Conservation (phyloP, 2,329 filamentous ascomycete species). For the Lecanicillium sp. region DNA sequence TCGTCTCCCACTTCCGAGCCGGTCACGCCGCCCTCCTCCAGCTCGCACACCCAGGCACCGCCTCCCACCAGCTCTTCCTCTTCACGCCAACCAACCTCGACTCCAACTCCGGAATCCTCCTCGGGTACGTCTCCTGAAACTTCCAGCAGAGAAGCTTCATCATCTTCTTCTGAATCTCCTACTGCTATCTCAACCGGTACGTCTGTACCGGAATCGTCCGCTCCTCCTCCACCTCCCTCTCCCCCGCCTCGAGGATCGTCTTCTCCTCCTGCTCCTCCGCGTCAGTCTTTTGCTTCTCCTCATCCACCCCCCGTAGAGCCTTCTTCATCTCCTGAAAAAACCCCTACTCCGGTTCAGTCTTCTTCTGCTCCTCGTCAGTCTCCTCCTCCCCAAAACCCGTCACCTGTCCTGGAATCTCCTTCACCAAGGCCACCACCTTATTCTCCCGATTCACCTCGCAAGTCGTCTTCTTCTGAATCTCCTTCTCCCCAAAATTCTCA, state of each 20-base stretch:
- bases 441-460: no score
- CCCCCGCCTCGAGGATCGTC: conserved; percentile 25
- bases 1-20: not conserved
- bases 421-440: no score
- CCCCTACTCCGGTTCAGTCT: no score
- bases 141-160: conserved; percentile 21
- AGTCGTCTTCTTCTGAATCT: no score
- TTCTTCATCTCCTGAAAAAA: not conserved
- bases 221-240: conserved; percentile 21
- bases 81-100: conserved; percentile 12
- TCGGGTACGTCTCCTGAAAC: conserved; percentile 26
- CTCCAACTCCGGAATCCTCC: conserved; percentile 15
- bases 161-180: conserved; percentile 16
- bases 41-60: not conserved
- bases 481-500: no score
- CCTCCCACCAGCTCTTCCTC: not conserved
- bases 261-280: conserved; percentile 14
- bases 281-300: conserved; percentile 20
- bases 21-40: not conserved
- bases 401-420: no score
- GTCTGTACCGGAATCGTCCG: conserved; percentile 23
- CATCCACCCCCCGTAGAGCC: not conserved
- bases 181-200: conserved; percentile 24
- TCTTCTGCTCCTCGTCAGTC: conserved; percentile 5
- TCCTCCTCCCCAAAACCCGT: no score